Evolutionary conservation across 495 filamentous ascomycete species (phyloP), one percentile per base, ranked within the genome.

Genomic region (Lindgomyces ingoldianus): DNA sequence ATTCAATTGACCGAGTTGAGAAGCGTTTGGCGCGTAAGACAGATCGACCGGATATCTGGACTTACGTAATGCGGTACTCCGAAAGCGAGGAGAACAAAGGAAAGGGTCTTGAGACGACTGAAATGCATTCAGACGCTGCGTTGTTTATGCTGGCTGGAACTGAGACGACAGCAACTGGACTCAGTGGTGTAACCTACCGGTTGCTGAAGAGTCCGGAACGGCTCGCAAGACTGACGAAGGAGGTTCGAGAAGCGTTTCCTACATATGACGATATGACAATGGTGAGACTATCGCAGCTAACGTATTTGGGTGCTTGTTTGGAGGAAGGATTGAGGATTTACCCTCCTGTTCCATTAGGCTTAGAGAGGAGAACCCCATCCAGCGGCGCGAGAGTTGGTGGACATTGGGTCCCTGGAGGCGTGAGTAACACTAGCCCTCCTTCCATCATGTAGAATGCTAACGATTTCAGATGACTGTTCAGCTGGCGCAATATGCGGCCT

Each of bases 251-350:
- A 3, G 39, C 50, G 1, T 65, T 72, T 46, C 19, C 45, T 1
- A 33, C 22, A 0, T 14, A 47, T 18, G 65, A 62, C 2, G 58
- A 69, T 3, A 53, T 69, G 14, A 58, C 19, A 3, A 45, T 66
- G 26, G 29, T 8, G 1, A n/a, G 24, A 1, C 26, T 64, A 0
- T 33, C 33, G n/a, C 8, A 53, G 24, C 27, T 64, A 22, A 18
- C 41, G n/a, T 70, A 70, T 36, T 14, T 67, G 11, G 49, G 36
- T n/a, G 70, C 70, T n/a, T 59, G 54, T 24, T 18, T 72, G 8
- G 57, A 72, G 18, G 70, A 72, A 46, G 45, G 51, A 0, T 27
- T 72, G 18, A 19, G 70, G 3, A 56, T 72, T 0, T 69, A 66
- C 48, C 66, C 70, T 24, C 66, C 66, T 0, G 57, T 67, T 2